These are phyloP conservation scores for Nicotiana otophora DNA, from an alignment of 257 asterid species.

Conservation along the genomic window DNA sequence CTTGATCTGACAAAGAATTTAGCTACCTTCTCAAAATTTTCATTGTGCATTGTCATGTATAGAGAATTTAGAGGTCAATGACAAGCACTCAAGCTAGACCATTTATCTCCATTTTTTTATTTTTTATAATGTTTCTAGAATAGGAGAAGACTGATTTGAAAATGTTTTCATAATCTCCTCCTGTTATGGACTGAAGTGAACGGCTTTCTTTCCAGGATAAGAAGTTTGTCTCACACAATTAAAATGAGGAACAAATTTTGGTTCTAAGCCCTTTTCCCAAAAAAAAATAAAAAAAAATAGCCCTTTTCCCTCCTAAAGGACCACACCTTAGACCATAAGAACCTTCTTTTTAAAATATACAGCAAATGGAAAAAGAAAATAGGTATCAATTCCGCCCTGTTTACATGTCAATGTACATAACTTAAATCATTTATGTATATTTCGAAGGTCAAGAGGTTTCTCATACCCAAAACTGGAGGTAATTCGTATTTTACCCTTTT, in stretches of 20 bases:
- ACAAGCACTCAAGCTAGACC: neutral
- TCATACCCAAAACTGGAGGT: no score
- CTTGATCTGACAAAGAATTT: neutral
- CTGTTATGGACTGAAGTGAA: neutral
- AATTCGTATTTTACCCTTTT: no score
- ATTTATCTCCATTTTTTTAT: neutral
- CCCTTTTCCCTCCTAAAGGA: neutral
- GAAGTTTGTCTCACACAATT: neutral
- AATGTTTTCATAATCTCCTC: neutral
- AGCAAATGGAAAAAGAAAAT: neutral
- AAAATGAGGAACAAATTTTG: neutral
- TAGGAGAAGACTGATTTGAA: neutral
- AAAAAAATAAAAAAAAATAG: no score
- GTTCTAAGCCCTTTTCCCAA: neutral
- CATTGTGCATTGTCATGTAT: neutral
- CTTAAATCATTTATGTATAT: no score
- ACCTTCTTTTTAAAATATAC: neutral
- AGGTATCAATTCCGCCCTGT: no score
- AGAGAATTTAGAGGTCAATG: neutral
- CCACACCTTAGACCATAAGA: neutral
- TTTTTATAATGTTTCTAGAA: neutral
- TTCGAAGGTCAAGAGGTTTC: no score
- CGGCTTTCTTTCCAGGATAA: neutral
- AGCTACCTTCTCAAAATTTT: neutral
- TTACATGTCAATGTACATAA: no score